Percentiles rank a stretch among this genome's conserved stretches.
phyloP scores from a whole-genome alignment of 2,329 filamentous ascomycete genomes.

The Apiospora kogelbergensis region DNA sequence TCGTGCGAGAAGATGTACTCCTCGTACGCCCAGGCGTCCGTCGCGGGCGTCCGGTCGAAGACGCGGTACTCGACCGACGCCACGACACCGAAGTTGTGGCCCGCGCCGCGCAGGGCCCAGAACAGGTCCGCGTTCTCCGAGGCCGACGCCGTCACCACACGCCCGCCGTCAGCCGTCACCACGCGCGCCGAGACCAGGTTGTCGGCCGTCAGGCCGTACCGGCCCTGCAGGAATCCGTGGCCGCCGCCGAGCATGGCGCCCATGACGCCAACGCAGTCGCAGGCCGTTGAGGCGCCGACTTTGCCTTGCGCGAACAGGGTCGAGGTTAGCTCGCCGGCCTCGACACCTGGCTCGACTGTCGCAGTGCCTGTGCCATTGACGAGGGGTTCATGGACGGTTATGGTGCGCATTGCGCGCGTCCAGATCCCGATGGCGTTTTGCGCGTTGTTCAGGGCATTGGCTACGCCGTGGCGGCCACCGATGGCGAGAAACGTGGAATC shows the following conservation, averaged over 20 bases:
- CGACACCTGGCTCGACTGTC: not conserved
- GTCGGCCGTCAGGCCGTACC: constrained; percentile 50
- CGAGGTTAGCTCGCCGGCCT: not conserved
- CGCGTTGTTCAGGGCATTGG: not conserved
- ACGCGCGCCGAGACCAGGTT: constrained; percentile 38
- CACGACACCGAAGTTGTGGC: constrained; percentile 44
- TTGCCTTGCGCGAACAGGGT: not conserved
- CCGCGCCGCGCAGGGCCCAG: constrained; percentile 42
- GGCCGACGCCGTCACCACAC: constrained; percentile 38
- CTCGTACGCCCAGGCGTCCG: not conserved
- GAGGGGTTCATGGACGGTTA: not conserved
- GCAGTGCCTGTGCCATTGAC: not conserved
- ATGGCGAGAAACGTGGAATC: not conserved
- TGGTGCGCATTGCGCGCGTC: not conserved
- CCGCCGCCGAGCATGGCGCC: constrained; percentile 59
- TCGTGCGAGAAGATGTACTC: constrained; percentile 1
- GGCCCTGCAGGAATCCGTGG: constrained; percentile 55
- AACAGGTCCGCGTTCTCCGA: constrained; percentile 43
- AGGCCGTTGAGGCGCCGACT: constrained; percentile 12
- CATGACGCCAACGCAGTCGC: constrained; percentile 47
- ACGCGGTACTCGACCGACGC: constrained; percentile 28
- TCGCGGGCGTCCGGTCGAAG: constrained; percentile 7
- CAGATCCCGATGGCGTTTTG: not conserved
- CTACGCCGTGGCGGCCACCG: not conserved
- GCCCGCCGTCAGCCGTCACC: constrained; percentile 37